phyloP scores from a whole-genome alignment of 192 early-diverging fungal species.

The Dimargaris cristalligena region DNA sequence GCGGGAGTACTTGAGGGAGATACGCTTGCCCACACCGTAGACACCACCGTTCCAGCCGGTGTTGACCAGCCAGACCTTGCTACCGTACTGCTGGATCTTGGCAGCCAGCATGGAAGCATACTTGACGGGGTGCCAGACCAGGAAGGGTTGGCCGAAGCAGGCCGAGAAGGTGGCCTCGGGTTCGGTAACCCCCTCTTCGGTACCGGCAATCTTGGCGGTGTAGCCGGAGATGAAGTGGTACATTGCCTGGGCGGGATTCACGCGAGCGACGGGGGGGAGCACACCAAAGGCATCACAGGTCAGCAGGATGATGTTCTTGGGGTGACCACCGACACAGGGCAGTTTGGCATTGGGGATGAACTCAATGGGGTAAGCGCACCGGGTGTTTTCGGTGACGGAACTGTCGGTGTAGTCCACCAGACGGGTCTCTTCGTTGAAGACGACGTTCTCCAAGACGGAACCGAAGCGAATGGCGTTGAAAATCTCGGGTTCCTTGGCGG shows the following conservation, averaged over 20 bases:
- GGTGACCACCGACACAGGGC: conserved; percentile 80
- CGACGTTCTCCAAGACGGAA: conserved; percentile 86
- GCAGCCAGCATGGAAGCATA: conserved; percentile 94
- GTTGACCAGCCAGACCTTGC: conserved; percentile 89
- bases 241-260: conserved; percentile 77
- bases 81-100: conserved; percentile 79
- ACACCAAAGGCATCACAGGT: conserved; percentile 97
- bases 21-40: conserved; percentile 79
- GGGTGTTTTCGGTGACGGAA: conserved; percentile 86
- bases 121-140: conserved; percentile 88
- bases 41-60: conserved; percentile 93
- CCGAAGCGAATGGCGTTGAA: conserved; percentile 90
- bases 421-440: conserved; percentile 55
- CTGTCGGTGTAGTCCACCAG: conserved; percentile 67
- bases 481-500: conserved; percentile 97
- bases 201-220: conserved; percentile 96
- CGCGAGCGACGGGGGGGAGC: conserved; percentile 77
- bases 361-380: conserved; percentile 91
- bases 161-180: conserved; percentile 86
- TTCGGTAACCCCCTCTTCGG: conserved; percentile 85
- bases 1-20: conserved; percentile 90
- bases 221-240: conserved; percentile 98
- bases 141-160: conserved; percentile 93
- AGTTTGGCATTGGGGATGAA: conserved; percentile 87
- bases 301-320: conserved; percentile 87